Percentiles rank a stretch among this genome's conserved stretches.
Evolutionary conservation across 164 flowering plant genomes (phyloP).

Genomic region (Tetracentron sinense): DNA sequence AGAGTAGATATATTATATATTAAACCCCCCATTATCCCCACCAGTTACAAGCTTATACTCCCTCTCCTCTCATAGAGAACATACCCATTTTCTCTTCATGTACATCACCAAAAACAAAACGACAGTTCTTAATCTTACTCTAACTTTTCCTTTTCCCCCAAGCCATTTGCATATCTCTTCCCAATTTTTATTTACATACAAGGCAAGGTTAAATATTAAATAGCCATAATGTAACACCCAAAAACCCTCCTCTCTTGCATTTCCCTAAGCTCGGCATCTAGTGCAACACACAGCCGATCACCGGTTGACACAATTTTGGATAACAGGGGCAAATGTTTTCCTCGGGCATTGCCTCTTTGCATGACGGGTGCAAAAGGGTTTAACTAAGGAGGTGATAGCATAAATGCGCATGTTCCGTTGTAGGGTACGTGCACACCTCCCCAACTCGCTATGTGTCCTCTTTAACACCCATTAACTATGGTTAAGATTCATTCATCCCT

Average conservation of each 20-base stretch:
- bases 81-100: slow-evolving; percentile 22
- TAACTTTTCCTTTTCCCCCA: slow-evolving; percentile 18
- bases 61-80: slow-evolving; percentile 17
- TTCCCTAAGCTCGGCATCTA: slow-evolving; percentile 77
- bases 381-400: too few relatives aligned
- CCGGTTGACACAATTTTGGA: slow-evolving; percentile 52
- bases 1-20: slow-evolving; percentile 28
- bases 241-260: slow-evolving; percentile 54
- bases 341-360: too few relatives aligned
- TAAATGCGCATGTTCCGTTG: too few relatives aligned
- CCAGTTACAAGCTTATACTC: slow-evolving; percentile 33
- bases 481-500: too few relatives aligned
- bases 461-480: too few relatives aligned
- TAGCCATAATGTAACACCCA: slow-evolving; percentile 21
- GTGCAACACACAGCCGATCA: slow-evolving; percentile 54
- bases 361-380: too few relatives aligned
- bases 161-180: slow-evolving; percentile 9
- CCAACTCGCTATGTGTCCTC: too few relatives aligned
- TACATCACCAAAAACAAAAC: slow-evolving; percentile 14
- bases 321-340: too few relatives aligned
- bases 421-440: too few relatives aligned
- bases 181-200: slow-evolving; percentile 36
- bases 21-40: slow-evolving; percentile 26
- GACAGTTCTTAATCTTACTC: slow-evolving; percentile 17
- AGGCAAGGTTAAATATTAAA: slow-evolving; percentile 11